phyloP scores from a whole-genome alignment of 2,329 filamentous ascomycete species.

The Penicillium sp. region DNA sequence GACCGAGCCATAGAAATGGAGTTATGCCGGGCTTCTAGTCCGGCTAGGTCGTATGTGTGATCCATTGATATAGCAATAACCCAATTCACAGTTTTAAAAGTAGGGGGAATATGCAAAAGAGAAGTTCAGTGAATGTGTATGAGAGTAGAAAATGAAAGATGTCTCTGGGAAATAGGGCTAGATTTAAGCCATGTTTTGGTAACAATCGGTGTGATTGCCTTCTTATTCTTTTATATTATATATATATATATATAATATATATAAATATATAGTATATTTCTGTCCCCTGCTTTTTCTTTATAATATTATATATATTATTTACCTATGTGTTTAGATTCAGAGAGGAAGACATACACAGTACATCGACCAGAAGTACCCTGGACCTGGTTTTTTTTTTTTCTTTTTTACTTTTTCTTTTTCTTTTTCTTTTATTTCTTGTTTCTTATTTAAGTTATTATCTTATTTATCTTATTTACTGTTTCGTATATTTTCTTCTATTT shows the following conservation, averaged over 20 bases:
- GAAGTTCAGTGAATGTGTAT: neutral
- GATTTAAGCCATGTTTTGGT: constrained; percentile 35
- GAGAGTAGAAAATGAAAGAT: constrained; percentile 23
- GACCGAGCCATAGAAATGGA: constrained; percentile 25
- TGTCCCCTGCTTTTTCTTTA: neutral
- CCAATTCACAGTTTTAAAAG: neutral
- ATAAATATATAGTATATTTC: neutral
- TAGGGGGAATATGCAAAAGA: constrained; percentile 16
- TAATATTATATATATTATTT: neutral
- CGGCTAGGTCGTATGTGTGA: constrained; percentile 2
- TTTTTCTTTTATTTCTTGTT: constrained; percentile 1
- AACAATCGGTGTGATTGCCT: constrained; percentile 25
- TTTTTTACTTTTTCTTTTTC: constrained; percentile 6
- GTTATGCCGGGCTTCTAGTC: constrained; percentile 21
- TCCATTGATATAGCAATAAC: constrained; percentile 3
- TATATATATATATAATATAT: neutral
- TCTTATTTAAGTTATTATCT: neutral
- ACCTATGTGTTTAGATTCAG: neutral
- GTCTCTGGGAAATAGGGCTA: constrained; percentile 30
- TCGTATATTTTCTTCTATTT: constrained; percentile 4
- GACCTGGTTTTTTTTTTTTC: constrained; percentile 2
- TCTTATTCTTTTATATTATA: constrained; percentile 5
- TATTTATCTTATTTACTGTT: neutral
- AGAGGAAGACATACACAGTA: constrained; percentile 1
- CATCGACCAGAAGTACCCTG: constrained; percentile 5